A percentile compares a stretch with the other conserved stretches of the same genome.
phyloP scores from a whole-genome alignment of 139 green algal genomes.

The Bryopsis sp. region DNA sequence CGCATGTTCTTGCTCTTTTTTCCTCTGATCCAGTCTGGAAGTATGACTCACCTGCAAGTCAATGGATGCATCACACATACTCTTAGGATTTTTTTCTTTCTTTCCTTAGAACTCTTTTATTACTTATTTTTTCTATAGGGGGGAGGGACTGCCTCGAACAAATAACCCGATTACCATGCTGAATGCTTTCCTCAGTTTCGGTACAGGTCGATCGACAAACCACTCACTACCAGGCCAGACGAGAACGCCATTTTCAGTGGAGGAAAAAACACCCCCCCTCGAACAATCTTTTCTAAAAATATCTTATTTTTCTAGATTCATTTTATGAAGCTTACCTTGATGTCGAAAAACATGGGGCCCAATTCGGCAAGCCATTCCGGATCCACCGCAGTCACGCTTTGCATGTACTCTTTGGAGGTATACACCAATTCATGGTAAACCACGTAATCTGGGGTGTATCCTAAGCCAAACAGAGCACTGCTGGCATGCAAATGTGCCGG shows the following conservation, averaged over 20 bases:
- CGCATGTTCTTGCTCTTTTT: conserved; percentile 63
- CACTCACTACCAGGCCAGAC: conserved; percentile 6
- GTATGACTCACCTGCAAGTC: conserved; percentile 49
- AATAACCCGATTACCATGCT: too few species aligned
- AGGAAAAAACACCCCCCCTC: background rate
- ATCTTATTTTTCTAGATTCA: too few species aligned
- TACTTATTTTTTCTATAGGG: too few species aligned
- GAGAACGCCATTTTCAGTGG: background rate
- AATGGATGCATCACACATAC: too few species aligned
- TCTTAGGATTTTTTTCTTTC: too few species aligned
- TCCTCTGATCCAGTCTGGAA: conserved; percentile 63
- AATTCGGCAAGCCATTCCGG: conserved; percentile 95
- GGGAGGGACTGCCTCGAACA: too few species aligned
- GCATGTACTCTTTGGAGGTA: conserved; percentile 98
- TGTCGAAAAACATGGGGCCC: conserved; percentile 95
- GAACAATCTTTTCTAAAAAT: too few species aligned
- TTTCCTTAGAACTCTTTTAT: too few species aligned
- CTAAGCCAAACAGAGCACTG: conserved; percentile 85
- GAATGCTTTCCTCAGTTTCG: too few species aligned
- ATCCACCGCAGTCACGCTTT: conserved; percentile 96
- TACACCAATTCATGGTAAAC: conserved; percentile 95
- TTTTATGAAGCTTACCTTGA: conserved; percentile 78
- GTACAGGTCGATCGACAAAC: too few species aligned
- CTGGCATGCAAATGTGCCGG: conserved; percentile 84
- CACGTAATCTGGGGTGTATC: conserved; percentile 96